Base-by-base conservation (phyloP, 208 protist genomes). In the Trypanosoma scelopori region DNA sequence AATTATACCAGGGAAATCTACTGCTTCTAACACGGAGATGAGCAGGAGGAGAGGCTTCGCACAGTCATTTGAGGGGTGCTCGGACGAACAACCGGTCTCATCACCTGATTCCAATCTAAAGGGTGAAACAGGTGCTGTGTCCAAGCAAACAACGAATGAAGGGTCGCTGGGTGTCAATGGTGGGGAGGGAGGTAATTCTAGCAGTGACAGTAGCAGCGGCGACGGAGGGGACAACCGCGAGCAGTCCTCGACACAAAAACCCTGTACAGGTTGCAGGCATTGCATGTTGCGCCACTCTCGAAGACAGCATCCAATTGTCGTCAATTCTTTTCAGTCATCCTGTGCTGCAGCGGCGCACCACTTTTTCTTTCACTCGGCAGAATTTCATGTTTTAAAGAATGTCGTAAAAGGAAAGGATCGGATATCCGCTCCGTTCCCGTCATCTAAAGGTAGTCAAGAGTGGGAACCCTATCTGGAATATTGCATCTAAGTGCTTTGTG, bases 291-390 rank as follows among this genome's bases (percentile, higher is more conserved):
- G 39, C 22, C 23, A 43, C 18, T n/a, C 56, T 39, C 47, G 37
- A 11, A 66, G 64, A 32, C 77, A 71, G 18, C 50, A 58, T 7
- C 78, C 78, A 18, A 53, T 87, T 41, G 75, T 77, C 58, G 62
- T 47, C 28, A 88, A 88, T 71, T 59, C 82, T 18, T 88, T 88
- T 53, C 74, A 76, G 45, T 82, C 79, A 47, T 80, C 76, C 7
- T 88, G 82, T 70, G 66, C 63, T 15, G 69, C 76, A 16, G 57
- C 55, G n/a, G 74, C 69, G 28, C 47, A 62, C 15, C 72, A 66
- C 12, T 59, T 85, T 37, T 67, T 81, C 56, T 66, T 85, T 16
- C 85, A 85, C 61, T 77, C 53, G 53, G 73, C 69, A 0, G 74
- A 84, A 59, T 74, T 74, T 47, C 81, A 82, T 59, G 76, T 82